Base-by-base conservation (phyloP, 73 alveolate genomes). In the Paraurostyla sp. region DNA sequence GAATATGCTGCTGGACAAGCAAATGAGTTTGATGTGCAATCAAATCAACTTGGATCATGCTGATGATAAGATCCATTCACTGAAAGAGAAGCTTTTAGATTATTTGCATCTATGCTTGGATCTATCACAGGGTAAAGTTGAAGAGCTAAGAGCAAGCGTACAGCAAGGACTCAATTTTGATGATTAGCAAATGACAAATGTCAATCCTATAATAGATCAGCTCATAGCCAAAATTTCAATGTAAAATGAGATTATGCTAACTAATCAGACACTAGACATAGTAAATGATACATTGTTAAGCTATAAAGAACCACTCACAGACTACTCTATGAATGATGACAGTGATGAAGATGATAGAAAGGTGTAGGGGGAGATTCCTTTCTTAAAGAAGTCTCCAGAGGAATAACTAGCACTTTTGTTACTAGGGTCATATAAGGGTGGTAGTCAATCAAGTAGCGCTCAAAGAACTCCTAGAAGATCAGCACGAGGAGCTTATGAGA, bases 401-500 rank as follows among this genome's bases (percentile, higher is more conserved):
- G 82, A 65, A 38, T 38, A 65, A 40, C 23, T 65, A 35, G 82
- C 82, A 0, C 58, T 65, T 9, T 38, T 65, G 2, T 30, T 65
- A 65, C 56, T 65, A n/a, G n/a, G n/a, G n/a, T n/a, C n/a, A n/a
- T n/a, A n/a, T n/a, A n/a, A n/a, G 35, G 82, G 82, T 38, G 82
- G 41, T 38, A 15, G 13, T 22, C 35, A 65, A 38, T 38, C 60
- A 1, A 30, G 82, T 65, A 58, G 82, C 29, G 6, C 58, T 36
- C n/a, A n/a, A n/a, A 32, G 82, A 35, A 65, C 82, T 38, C 82
- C 82, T 13, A 65, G 82, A 65, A 65, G 82, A 38, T 18, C 16
- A 1, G 35, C 82, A 18, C 35, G 42, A 15, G n/a, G n/a, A n/a
- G n/a, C n/a, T n/a, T 38, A 38, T 38, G 25, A 2, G 6, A 58